A percentile compares a stretch with the other conserved stretches of the same genome.
Evolutionary conservation across 176 grass and related monocot species (phyloP).

Genomic region (Musa schizocarpa): DNA sequence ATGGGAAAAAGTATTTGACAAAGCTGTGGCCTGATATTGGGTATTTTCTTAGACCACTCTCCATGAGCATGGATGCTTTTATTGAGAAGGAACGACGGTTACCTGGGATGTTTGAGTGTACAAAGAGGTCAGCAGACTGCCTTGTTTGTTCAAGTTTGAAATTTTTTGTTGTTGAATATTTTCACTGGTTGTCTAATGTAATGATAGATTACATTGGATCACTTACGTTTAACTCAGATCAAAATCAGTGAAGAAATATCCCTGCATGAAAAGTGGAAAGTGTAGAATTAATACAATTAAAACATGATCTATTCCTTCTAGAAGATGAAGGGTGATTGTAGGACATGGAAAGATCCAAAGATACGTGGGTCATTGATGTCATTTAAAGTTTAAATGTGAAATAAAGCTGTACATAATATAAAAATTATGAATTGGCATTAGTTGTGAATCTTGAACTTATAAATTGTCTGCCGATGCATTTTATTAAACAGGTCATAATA

Average conservation of each 20-base stretch:
- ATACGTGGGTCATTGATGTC: no score
- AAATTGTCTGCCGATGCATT: neutral
- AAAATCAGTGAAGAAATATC: neutral
- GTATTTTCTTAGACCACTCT: slow-evolving; percentile 64
- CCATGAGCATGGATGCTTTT: slow-evolving; percentile 66
- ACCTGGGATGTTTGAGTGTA: slow-evolving; percentile 80
- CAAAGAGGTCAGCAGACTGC: slow-evolving; percentile 52
- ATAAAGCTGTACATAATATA: no score
- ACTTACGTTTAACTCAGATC: neutral
- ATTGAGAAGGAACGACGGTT: slow-evolving; percentile 56
- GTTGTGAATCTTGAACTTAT: no score
- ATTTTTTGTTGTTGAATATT: neutral
- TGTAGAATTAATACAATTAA: no score
- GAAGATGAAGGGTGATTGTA: no score
- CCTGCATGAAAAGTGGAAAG: no score
- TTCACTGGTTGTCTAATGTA: neutral
- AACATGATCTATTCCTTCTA: no score
- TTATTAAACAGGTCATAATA: neutral
- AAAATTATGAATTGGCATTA: no score
- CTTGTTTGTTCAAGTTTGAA: neutral
- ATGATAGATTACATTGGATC: neutral
- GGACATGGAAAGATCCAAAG: no score
- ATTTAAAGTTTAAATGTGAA: no score
- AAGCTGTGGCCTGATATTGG: slow-evolving; percentile 85
- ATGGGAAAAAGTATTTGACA: slow-evolving; percentile 50